A percentile compares a stretch with the other conserved stretches of the same genome.
Evolutionary conservation across 1,284 basidiomycete genomes (phyloP).

Genomic region (Thelephora terrestris): DNA sequence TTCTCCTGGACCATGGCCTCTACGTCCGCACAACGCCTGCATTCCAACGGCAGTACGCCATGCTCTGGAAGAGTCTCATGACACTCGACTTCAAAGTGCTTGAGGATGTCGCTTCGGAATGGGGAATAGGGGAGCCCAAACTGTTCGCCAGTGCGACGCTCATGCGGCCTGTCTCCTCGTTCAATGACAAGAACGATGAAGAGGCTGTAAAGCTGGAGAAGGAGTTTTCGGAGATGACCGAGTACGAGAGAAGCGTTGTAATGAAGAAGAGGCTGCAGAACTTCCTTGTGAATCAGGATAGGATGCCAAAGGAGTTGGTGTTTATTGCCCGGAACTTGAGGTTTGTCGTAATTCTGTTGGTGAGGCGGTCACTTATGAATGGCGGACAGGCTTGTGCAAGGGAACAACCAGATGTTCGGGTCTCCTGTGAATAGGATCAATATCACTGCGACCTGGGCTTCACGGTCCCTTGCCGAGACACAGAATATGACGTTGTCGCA

Average conservation of each 20-base stretch:
- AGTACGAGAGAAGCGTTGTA: conserved; percentile 53
- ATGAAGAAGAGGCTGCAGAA: conserved; percentile 57
- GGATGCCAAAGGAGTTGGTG: conserved; percentile 67
- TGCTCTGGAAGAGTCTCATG: conserved; percentile 73
- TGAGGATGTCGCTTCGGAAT: conserved; percentile 44
- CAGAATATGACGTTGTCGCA: conserved; percentile 28
- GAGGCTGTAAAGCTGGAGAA: conserved; percentile 23
- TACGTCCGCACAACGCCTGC: conserved; percentile 61
- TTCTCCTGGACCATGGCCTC: conserved; percentile 83
- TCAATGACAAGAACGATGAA: conserved; percentile 22
- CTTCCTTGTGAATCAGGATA: conserved; percentile 57
- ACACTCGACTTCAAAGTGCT: conserved; percentile 46
- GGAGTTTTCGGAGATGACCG: conserved; percentile 18
- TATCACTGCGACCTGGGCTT: conserved; percentile 68
- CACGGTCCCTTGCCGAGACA: conserved; percentile 38
- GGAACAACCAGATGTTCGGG: conserved; percentile 70
- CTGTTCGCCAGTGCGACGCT: conserved; percentile 68
- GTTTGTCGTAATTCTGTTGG: conserved; percentile 29
- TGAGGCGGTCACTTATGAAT: background rate
- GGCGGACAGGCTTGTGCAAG: conserved; percentile 18
- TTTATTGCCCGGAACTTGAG: conserved; percentile 81
- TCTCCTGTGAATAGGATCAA: conserved; percentile 83
- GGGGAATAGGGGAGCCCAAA: conserved; percentile 78
- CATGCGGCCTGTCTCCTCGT: conserved; percentile 42
- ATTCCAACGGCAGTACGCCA: conserved; percentile 67